phyloP scores from a whole-genome alignment of 192 early-diverging fungal species.

The Gamsiella multidivaricata region DNA sequence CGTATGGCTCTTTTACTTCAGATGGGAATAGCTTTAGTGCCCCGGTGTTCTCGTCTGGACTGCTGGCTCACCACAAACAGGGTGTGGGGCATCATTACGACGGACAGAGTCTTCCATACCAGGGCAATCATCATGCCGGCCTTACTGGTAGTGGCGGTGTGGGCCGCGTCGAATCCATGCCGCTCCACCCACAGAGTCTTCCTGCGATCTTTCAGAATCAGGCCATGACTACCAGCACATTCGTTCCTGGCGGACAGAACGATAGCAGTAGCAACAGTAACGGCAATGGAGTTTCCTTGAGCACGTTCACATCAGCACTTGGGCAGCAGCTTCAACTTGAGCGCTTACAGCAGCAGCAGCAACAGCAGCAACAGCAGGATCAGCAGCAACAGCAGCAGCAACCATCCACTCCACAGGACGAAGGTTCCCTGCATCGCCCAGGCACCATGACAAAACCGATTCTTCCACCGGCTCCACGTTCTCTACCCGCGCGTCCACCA shows the following conservation, averaged over 20 bases:
- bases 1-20: conserved; percentile 23
- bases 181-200: conserved; percentile 14
- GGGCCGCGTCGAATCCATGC: conserved; percentile 3
- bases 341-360: conserved; percentile 19
- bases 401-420: background rate
- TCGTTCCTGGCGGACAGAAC: background rate
- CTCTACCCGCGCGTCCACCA: conserved; percentile 22
- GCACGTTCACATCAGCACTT: conserved; percentile 11
- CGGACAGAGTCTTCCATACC: background rate
- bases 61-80: conserved; percentile 9
- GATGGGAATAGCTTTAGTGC: conserved; percentile 23
- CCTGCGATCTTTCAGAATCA: conserved; percentile 21
- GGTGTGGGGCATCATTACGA: background rate
- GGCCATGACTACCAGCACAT: background rate
- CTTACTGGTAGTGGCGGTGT: background rate
- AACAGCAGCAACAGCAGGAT: conserved; percentile 19
- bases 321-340: conserved; percentile 24
- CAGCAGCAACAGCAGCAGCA: conserved; percentile 21
- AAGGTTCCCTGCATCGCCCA: background rate
- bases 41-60: conserved; percentile 2
- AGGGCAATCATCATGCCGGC: background rate
- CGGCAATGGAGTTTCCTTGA: background rate
- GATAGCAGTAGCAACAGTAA: background rate
- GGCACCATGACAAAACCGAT: no score
- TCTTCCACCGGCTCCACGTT: conserved; percentile 17